phyloP scores from a whole-genome alignment of 1,139 yeast species.

The Diutina scorzettiae region DNA sequence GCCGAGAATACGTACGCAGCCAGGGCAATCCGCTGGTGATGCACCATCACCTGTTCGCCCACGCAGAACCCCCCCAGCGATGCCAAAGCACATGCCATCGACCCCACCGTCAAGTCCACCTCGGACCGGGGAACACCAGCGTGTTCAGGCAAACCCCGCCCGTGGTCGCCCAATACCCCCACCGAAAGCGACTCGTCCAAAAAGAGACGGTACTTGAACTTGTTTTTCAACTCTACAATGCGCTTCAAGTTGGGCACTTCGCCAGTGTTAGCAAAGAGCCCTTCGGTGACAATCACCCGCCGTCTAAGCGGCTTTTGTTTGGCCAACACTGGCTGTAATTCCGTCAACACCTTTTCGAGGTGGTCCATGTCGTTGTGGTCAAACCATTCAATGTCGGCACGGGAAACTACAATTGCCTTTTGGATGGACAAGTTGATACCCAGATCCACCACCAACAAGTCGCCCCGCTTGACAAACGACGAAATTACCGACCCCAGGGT shows the following conservation, averaged over 20 bases:
- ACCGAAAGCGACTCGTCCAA: conserved; percentile 81
- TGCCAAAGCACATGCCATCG: conserved; percentile 75
- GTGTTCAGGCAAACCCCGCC: conserved; percentile 77
- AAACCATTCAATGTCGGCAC: conserved; percentile 76
- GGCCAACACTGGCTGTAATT: conserved; percentile 51
- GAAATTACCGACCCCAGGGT: conserved; percentile 96
- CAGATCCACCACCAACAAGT: conserved; percentile 78
- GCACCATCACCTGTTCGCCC: conserved; percentile 74
- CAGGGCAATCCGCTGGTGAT: conserved; percentile 86
- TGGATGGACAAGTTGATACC: conserved; percentile 70
- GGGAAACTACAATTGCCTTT: conserved; percentile 76
- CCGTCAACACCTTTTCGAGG: conserved; percentile 54
- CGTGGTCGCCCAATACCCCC: conserved; percentile 76
- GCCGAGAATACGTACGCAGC: conserved; percentile 91
- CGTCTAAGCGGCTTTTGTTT: conserved; percentile 68
- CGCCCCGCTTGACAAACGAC: conserved; percentile 92
- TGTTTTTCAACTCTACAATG: conserved; percentile 63
- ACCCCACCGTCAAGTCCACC: conserved; percentile 78
- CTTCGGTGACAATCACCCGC: conserved; percentile 86
- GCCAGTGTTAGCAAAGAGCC: conserved; percentile 71
- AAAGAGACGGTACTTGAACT: conserved; percentile 74
- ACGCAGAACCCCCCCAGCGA: conserved; percentile 93
- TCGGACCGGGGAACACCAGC: conserved; percentile 51
- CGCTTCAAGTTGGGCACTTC: conserved; percentile 64
- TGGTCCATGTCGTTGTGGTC: conserved; percentile 85